phyloP scores from a whole-genome alignment of 78 protist genomes.

The Andalucia godoyi region DNA sequence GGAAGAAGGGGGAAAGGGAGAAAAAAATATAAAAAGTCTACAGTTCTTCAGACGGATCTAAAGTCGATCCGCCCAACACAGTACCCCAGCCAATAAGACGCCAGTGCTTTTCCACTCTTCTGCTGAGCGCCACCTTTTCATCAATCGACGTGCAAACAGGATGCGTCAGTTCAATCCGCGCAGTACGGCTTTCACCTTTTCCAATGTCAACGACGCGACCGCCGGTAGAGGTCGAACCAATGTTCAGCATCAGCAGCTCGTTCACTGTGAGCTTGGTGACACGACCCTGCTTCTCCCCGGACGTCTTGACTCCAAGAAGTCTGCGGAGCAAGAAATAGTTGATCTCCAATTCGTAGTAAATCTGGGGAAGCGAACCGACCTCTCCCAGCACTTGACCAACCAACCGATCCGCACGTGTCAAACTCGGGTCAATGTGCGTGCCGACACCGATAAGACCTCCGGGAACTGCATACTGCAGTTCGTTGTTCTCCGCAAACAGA shows the following conservation, averaged over 20 bases:
- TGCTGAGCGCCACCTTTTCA: slow-evolving; percentile 92
- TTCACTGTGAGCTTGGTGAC: slow-evolving; percentile 76
- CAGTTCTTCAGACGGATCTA: no score
- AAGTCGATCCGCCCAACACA: no score
- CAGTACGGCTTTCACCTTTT: slow-evolving; percentile 66
- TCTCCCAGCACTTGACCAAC: slow-evolving; percentile 97
- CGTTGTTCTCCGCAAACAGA: slow-evolving; percentile 88
- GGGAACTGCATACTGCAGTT: slow-evolving; percentile 95
- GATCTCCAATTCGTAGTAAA: slow-evolving; percentile 76
- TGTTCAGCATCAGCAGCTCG: slow-evolving; percentile 88
- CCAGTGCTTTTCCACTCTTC: slow-evolving; percentile 98
- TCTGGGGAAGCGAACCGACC: slow-evolving; percentile 80
- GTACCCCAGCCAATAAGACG: slow-evolving; percentile 74
- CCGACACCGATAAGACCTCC: slow-evolving; percentile 99
- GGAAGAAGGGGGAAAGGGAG: no score
- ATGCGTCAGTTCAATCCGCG: slow-evolving; percentile 74
- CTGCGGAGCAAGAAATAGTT: slow-evolving; percentile 80
- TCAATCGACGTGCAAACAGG: slow-evolving; percentile 95
- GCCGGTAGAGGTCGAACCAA: slow-evolving; percentile 96
- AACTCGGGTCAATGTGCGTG: slow-evolving; percentile 96
- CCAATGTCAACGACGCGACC: slow-evolving; percentile 77
- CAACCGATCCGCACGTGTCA: slow-evolving; percentile 92
- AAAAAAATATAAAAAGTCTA: no score
- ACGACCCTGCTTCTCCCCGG: slow-evolving; percentile 61
- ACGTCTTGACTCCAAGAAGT: slow-evolving; percentile 94